Evolutionary conservation across 441 rosid species (phyloP), one percentile per base, ranked within the genome.

Genomic region (Erysimum pusillum): DNA sequence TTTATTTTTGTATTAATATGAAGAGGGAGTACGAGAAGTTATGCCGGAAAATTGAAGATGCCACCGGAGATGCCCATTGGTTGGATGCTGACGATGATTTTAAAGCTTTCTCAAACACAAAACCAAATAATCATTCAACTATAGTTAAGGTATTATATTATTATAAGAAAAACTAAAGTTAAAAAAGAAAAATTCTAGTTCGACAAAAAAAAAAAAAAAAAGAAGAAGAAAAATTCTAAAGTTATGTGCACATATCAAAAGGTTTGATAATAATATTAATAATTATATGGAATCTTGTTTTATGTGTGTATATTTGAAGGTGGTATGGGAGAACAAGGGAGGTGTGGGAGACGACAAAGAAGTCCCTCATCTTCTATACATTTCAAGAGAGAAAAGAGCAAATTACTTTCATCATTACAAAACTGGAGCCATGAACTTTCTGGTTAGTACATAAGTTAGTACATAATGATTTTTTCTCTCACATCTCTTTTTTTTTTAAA

Each of bases 1-100:
- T 25, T 53, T 10, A 8, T 25, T 57, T 20, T 4, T 35, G 39
- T 68, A 39, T 14, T 15, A 41, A 36, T 9, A 64, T 53, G n/a
- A 18, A 90, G 93, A 83, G 71, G 31, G 88, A 85, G 69, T 89
- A 90, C 48, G 88, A 85, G 39, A 53, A 83, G 63, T 83, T 89
- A 45, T 14, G 79, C 63, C 35, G 42, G 48, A 89, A 87, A 54
- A 80, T 88, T 18, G 79, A 84, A 36, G 83, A 67, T 2, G 88
- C 83, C 12, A 53, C 77, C 31, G 36, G 13, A 53, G 67, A 57
- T 45, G n/a, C 20, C 9, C 51, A 45, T n/a, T 14, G 18, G 51
- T 45, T 45, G 8, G 51, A 45, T 45, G 51, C 8, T 4, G 51
- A 45, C 3, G 51, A n/a, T n/a, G 51, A 45, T 45, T n/a, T 45